Base-by-base conservation (phyloP, 257 asterid species). In the Anisodus acutangulus region DNA sequence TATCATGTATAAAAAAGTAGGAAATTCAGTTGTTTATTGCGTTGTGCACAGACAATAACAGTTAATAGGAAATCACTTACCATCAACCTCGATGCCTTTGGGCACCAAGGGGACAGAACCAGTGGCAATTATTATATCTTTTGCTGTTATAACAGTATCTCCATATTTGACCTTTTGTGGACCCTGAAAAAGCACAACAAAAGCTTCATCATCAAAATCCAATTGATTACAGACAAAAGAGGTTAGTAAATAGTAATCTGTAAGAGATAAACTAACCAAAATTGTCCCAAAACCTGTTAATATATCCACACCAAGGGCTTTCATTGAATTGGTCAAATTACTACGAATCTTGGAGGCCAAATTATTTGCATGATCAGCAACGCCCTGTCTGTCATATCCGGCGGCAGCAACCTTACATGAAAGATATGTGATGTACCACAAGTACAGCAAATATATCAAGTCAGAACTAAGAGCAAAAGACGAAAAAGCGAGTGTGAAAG, bases 21-120 rank as follows among this genome's bases (percentile, higher is more conserved):
- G 53, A 13, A 13, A 53, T 26, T 78, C 82, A 78, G 82, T 78
- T 26, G 3, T 8, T 78, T 53, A 78, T 8, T 13, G 45, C 41
- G 19, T 26, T 53, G n/a, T 76, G 47, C 39, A 51, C 47, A 31
- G 26, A n/a, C 17, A n/a, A 49, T 12, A 31, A 78, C 8, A 82
- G 66, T 86, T 79, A 74, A 86, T 74, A 80, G 74, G 85, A 88
- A 72, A 89, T 84, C 82, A 84, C 89, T 85, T 90, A 93, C 98
- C 98, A 90, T 95, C 98, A 91, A 95, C 97, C 91, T 93, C 97
- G 70, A 95, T 93, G 83, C 98, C 98, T 90, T 92, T 95, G 90
- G 98, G 98, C 82, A 95, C 98, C 79, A 92, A 81, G 79, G 98
- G 98, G 78, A 93, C 89, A 81, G 98, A 95, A 68, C 98, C 98